Evolutionary conservation across 495 filamentous ascomycete genomes (phyloP).

Genomic region (Penicillium maclennaniae): DNA sequence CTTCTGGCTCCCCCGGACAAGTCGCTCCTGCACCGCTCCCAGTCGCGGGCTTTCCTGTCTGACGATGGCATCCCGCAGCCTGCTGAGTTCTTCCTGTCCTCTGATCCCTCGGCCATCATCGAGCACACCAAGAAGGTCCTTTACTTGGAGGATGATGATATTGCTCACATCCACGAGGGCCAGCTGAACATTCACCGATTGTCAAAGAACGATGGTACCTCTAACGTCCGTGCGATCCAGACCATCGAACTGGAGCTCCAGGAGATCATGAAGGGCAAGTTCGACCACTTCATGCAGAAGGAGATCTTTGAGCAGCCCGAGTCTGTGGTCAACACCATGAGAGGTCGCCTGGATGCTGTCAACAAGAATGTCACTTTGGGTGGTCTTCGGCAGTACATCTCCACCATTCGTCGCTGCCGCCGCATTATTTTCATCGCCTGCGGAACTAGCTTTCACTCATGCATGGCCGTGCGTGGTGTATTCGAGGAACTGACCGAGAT

Average conservation of each 20-base stretch:
- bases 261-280: slow-evolving; percentile 99
- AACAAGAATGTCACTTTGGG: slow-evolving; percentile 94
- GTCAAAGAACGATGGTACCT: slow-evolving; percentile 92
- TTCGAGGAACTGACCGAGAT: slow-evolving; percentile 99
- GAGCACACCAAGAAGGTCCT: slow-evolving; percentile 99
- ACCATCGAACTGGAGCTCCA: slow-evolving; percentile 97
- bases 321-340: slow-evolving; percentile 99
- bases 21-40: slow-evolving; percentile 93
- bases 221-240: slow-evolving; percentile 95
- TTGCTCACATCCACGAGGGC: slow-evolving; percentile 98
- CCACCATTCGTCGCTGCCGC: slow-evolving; percentile 92
- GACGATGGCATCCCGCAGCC: slow-evolving; percentile 96
- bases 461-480: slow-evolving; percentile 96
- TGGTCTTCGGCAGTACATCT: slow-evolving; percentile 91
- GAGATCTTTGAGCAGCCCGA: slow-evolving; percentile 99
- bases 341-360: slow-evolving; percentile 87
- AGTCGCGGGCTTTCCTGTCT: slow-evolving; percentile 96
- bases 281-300: slow-evolving; percentile 99
- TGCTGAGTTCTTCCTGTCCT: slow-evolving; percentile 98
- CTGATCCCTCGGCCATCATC: slow-evolving; percentile 95
- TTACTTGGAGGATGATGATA: slow-evolving; percentile 98
- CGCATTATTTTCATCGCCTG: slow-evolving; percentile 98
- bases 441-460: slow-evolving; percentile 96
- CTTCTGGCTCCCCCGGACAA: slow-evolving; percentile 90
- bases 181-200: slow-evolving; percentile 98